Evolutionary conservation across 83 land plant genomes (phyloP).

Genomic region (Isoetes engelmannii): DNA sequence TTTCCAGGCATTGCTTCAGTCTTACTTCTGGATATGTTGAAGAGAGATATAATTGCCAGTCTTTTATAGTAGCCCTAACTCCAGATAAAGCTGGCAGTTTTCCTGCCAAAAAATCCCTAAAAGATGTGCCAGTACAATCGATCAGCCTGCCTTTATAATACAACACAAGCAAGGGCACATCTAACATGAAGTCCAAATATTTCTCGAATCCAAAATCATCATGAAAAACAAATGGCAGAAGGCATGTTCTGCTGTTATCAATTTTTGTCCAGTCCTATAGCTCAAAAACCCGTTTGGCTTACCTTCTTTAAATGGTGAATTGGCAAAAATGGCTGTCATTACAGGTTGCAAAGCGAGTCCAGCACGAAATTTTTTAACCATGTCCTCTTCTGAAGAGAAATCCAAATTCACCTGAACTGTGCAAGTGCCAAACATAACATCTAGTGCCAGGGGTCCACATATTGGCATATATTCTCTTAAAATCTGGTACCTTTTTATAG

Average conservation of each 20-base stretch:
- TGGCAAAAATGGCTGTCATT: conserved; percentile 96
- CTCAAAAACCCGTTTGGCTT: conserved; percentile 96
- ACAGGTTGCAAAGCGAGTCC: conserved; percentile 98
- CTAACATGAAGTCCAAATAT: too few species aligned
- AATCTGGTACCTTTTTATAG: conserved; percentile 92
- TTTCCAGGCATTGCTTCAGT: too few species aligned
- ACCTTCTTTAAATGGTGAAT: conserved; percentile 96
- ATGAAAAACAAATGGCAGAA: conserved; percentile 94
- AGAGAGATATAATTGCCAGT: too few species aligned
- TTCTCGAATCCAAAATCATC: conserved; percentile 95
- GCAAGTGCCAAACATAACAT: conserved; percentile 99
- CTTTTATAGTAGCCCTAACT: too few species aligned
- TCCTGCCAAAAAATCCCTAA: too few species aligned
- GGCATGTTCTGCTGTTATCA: conserved; percentile 80
- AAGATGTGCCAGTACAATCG: too few species aligned
- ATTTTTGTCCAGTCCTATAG: conserved; percentile 97
- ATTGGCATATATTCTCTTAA: conserved; percentile 97
- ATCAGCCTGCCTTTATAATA: too few species aligned
- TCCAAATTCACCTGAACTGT: conserved; percentile 99
- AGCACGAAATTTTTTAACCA: conserved; percentile 87
- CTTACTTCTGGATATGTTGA: too few species aligned
- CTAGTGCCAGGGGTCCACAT: conserved; percentile 85
- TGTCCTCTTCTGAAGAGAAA: conserved; percentile 85
- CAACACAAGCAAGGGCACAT: too few species aligned
- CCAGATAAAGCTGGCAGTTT: too few species aligned